Conservation (phyloP, 208 protist species). For the Naegleria gruberi region DNA sequence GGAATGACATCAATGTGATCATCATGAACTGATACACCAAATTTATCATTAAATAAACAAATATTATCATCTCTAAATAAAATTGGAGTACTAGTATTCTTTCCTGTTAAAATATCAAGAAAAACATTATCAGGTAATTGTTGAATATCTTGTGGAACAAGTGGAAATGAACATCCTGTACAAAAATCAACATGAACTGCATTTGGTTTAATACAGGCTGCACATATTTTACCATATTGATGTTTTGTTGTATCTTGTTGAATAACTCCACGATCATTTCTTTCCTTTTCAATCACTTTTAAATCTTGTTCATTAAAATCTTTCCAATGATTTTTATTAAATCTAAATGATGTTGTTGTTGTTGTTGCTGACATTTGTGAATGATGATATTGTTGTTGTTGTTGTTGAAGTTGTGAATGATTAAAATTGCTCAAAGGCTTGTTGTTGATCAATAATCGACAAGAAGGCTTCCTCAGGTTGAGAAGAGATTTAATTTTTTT, state of each 20-base stretch:
- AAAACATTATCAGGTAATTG: conserved; percentile 15
- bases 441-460: too few species aligned
- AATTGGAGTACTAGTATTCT: background rate
- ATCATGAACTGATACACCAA: background rate
- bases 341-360: background rate
- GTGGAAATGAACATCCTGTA: background rate
- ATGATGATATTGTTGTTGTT: too few species aligned
- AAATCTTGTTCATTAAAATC: background rate
- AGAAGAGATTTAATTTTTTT: too few species aligned
- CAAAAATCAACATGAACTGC: background rate
- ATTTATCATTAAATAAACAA: conserved; percentile 14
- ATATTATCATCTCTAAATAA: conserved; percentile 1
- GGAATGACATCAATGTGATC: conserved; percentile 23
- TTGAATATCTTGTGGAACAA: background rate
- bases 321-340: background rate
- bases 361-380: background rate
- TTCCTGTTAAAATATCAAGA: background rate
- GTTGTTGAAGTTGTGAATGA: too few species aligned
- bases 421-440: too few species aligned
- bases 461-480: too few species aligned
- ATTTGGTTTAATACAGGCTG: conserved; percentile 18
- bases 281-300: background rate
- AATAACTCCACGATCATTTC: background rate
- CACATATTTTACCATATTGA: conserved; percentile 14
- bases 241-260: background rate